These are phyloP conservation scores for Pseudomonodictys pantanalensis DNA, from an alignment of 495 filamentous ascomycete genomes.

Conservation along the genomic window DNA sequence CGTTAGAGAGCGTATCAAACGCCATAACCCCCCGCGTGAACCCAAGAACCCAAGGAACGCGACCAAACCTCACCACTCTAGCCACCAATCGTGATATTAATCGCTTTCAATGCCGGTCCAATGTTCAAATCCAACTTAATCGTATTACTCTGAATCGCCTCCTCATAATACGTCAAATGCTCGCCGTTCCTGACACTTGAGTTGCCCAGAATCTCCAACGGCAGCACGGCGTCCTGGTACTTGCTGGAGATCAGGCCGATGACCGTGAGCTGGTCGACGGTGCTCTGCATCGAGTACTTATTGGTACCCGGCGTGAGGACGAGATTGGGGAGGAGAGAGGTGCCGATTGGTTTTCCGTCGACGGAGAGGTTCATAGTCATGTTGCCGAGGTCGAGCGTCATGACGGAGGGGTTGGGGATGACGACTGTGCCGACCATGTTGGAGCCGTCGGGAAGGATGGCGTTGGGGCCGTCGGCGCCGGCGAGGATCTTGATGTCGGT, in stretches of 20 bases:
- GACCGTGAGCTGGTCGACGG: slow-evolving; percentile 51
- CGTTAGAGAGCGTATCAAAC: no score
- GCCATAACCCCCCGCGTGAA: no score
- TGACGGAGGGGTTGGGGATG: slow-evolving; percentile 69
- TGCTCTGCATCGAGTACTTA: slow-evolving; percentile 53
- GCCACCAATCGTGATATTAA: slow-evolving; percentile 8
- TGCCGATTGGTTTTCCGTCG: slow-evolving; percentile 52
- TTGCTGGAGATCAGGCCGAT: slow-evolving; percentile 41
- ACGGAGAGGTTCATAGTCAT: slow-evolving; percentile 59
- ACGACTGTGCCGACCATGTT: slow-evolving; percentile 63
- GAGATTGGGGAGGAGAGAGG: slow-evolving; percentile 56
- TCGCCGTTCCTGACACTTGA: slow-evolving; percentile 57
- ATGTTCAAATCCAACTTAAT: slow-evolving; percentile 48
- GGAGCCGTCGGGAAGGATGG: slow-evolving; percentile 44
- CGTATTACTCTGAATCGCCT: slow-evolving; percentile 46
- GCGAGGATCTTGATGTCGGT: slow-evolving; percentile 50
- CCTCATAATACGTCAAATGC: slow-evolving; percentile 60
- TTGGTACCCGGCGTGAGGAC: slow-evolving; percentile 61
- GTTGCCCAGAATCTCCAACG: slow-evolving; percentile 58
- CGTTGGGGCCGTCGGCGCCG: slow-evolving; percentile 27
- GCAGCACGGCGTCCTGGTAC: slow-evolving; percentile 56
- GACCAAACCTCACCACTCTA: neutral
- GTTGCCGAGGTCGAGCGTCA: slow-evolving; percentile 66
- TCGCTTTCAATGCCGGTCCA: slow-evolving; percentile 36
- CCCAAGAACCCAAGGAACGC: neutral